Evolutionary conservation across 2,329 filamentous ascomycete species (phyloP), one percentile per base, ranked within the genome.

Genomic region (Gremmenia infestans): DNA sequence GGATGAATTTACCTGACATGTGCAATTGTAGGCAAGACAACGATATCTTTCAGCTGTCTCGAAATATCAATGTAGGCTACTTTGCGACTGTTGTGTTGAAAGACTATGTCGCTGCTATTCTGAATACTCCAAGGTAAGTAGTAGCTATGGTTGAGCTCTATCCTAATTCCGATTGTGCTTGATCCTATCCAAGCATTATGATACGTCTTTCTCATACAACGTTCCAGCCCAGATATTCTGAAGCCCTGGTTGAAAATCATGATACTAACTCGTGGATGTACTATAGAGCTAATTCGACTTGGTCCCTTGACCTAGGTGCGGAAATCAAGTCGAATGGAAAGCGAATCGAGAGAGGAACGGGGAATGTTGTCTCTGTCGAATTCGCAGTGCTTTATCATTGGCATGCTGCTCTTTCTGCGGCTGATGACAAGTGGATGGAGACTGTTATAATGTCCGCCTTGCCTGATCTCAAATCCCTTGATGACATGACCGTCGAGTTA

Each of bases 351-450:
- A 64, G 74, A 61, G 74, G 72, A 45, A 71, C 65, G 9, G 75
- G 75, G 5, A 77, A 76, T 53, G 71, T 75, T 28, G 73, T 76
- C 2, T 76, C 74, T 2, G 71, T 74, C 25, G 75, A 77, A 52
- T 77, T 77, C 56, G 73, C 72, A 2, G 74, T 77, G 2, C 68
- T 77, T 1, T 77, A 77, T 56, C 74, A 76, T 55, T 77, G 75
- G 74, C 75, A 77, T 53, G 73, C 74, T 1, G 72, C 73, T 25
- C 64, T 77, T 14, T 74, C 72, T 55, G 72, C 73, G 14, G 73
- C 73, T 17, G 75, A 77, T 60, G 74, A 68, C 5, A 64, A 72
- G 28, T 77, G 75, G 75, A 77, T 76, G 74, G 73, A 76, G 56
- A 65, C 69, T 25, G 47, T 76, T 17, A 51, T 76, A 15, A 64